Conservation (phyloP, 1,284 basidiomycete species). For the Trametes pubescens region DNA sequence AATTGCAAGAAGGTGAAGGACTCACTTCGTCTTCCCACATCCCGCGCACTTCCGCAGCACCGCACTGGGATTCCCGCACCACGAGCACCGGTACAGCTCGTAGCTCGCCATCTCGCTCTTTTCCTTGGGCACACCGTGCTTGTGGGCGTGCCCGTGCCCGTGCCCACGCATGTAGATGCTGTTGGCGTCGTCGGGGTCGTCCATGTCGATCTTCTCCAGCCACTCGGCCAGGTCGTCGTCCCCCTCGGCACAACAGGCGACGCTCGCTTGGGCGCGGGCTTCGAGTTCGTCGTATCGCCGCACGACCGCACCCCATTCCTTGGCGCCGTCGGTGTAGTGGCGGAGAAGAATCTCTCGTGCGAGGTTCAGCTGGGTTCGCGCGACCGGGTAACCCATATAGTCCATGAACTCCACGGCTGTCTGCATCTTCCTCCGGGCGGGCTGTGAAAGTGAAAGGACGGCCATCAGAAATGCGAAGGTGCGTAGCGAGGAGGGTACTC, state of each 20-base stretch:
- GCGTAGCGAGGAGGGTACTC: slow-evolving; percentile 28
- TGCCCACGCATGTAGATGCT: slow-evolving; percentile 2
- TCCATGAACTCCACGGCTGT: slow-evolving; percentile 57
- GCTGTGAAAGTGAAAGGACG: slow-evolving; percentile 38
- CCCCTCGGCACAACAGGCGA: slow-evolving; percentile 44
- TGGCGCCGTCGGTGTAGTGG: slow-evolving; percentile 48
- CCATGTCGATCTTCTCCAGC: slow-evolving; percentile 24
- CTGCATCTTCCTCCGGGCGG: slow-evolving; percentile 50
- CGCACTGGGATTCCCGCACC: slow-evolving; percentile 66
- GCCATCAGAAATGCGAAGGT: not conserved
- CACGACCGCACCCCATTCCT: slow-evolving; percentile 55
- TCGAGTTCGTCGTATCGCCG: slow-evolving; percentile 36
- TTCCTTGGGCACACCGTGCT: not conserved
- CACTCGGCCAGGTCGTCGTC: slow-evolving; percentile 56
- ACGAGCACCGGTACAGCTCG: slow-evolving; percentile 60
- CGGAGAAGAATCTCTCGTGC: slow-evolving; percentile 53
- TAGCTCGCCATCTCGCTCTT: slow-evolving; percentile 8
- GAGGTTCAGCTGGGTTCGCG: slow-evolving; percentile 55
- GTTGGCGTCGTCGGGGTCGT: slow-evolving; percentile 31
- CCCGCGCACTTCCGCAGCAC: slow-evolving; percentile 47
- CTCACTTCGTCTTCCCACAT: slow-evolving; percentile 50
- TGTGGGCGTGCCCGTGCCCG: not conserved
- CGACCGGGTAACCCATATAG: slow-evolving; percentile 51
- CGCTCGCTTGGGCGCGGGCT: slow-evolving; percentile 46
- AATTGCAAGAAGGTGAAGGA: not conserved